Evolutionary conservation across 306 rosid species (phyloP), one percentile per base, ranked within the genome.

Genomic region (Ochetophila trinervis): DNA sequence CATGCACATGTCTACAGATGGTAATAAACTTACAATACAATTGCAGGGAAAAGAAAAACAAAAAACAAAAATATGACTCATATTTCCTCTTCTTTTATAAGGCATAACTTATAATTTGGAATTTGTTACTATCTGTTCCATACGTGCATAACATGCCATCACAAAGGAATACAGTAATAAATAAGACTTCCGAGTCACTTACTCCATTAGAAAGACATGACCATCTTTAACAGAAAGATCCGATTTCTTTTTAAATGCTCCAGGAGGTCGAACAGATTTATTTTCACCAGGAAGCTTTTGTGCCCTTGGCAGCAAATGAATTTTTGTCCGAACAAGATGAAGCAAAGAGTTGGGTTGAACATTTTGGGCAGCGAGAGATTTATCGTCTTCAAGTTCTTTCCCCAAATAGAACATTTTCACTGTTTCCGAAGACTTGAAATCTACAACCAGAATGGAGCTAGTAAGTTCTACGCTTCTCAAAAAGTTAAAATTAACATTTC

Each of bases 231-330:
- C 95, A 27, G 95, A 89, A 56, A 89, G 87, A 65, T 92, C 98
- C 60, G 98, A 89, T 75, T 89, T 92, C 84, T 92, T 92, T 86
- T 92, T 92, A 80, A 92, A 92, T 72, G 98, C 98, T 73, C 98
- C 95, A 18, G 98, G 96, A 61, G 96, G 96, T 66, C 96, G 91
- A 67, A 92, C 67, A 27, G 96, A 87, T 67, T 86, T 92, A 64
- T 87, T 87, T 69, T 89, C 98, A 62, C 95, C 89, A 62, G 95
- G 98, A 79, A 89, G 80, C 80, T 78, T 80, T 68, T 89, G 98
- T 57, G 96, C 91, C 78, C 78, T 77, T 40, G 91, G 89, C 88
- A 86, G 75, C 79, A 89, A 74, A 69, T 84, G 76, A 76, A 92
- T 78, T 77, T 76, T 87, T 55, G 98, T 79, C 66, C 98, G 95